Conservation (phyloP, 2,329 filamentous ascomycete genomes). For the Colletotrichum euphorbiae region DNA sequence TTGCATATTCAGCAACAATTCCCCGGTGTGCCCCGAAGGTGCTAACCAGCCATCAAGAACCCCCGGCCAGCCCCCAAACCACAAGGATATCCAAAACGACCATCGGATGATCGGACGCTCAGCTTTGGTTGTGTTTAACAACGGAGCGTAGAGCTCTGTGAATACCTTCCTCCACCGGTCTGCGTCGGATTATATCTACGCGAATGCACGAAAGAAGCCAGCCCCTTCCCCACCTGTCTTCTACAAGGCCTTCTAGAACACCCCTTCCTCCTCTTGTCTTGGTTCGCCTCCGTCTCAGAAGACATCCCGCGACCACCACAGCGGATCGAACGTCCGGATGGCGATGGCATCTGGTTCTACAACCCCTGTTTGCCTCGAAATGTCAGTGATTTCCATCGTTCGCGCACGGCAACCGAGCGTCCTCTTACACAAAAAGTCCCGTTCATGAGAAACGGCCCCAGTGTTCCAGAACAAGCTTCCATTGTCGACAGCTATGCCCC, state of each 20-base stretch:
- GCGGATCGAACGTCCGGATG: slow-evolving; percentile 18
- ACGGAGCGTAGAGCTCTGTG: slow-evolving; percentile 5
- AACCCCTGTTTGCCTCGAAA: neutral
- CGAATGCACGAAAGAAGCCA: slow-evolving; percentile 22
- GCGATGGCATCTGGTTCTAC: neutral
- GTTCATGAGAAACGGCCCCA: slow-evolving; percentile 23
- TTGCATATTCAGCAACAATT: slow-evolving; percentile 23
- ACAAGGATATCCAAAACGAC: slow-evolving; percentile 10
- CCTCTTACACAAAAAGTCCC: neutral
- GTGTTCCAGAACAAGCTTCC: slow-evolving; percentile 32
- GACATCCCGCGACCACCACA: slow-evolving; percentile 5
- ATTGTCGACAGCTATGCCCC: slow-evolving; percentile 4
- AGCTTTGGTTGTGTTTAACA: slow-evolving; percentile 18
- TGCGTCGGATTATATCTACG: slow-evolving; percentile 27
- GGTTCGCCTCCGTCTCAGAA: slow-evolving; percentile 28
- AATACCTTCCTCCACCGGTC: slow-evolving; percentile 22
- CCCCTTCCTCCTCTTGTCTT: slow-evolving; percentile 14
- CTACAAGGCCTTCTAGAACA: slow-evolving; percentile 25
- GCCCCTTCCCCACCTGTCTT: slow-evolving; percentile 30
- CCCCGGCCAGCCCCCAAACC: slow-evolving; percentile 10
- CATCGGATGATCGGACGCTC: slow-evolving; percentile 4
- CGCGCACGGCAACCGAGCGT: neutral
- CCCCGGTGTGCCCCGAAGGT: slow-evolving; percentile 12
- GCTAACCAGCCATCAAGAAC: slow-evolving; percentile 10
- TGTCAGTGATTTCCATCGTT: neutral